These are phyloP conservation scores for Cutaneotrichosporon sp. DNA, from an alignment of 1,284 basidiomycete genomes.

Conservation along the genomic window DNA sequence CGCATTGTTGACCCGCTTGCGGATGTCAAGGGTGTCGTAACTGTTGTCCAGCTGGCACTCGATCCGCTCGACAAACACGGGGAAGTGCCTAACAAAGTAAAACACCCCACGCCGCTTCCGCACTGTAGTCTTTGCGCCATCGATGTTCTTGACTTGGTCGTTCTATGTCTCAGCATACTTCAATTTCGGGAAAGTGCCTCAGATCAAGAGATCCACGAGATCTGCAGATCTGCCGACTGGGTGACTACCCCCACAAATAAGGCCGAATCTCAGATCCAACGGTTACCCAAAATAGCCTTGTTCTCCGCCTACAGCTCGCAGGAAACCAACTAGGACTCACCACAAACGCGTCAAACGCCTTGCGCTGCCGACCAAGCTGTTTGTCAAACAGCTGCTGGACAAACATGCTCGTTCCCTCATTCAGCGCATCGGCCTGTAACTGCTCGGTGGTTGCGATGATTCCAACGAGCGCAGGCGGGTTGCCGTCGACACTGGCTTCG, in stretches of 20 bases:
- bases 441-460: constrained; percentile 76
- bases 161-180: constrained; percentile 56
- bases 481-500: constrained; percentile 63
- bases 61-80: constrained; percentile 77
- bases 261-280: too few relatives aligned
- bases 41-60: constrained; percentile 77
- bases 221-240: too few relatives aligned
- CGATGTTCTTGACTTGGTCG: constrained; percentile 85
- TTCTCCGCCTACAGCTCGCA: neutral
- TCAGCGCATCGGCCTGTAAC: constrained; percentile 69
- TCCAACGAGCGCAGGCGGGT: constrained; percentile 67
- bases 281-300: too few relatives aligned
- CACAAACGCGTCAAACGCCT: constrained; percentile 71
- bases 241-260: too few relatives aligned
- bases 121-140: constrained; percentile 68
- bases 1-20: constrained; percentile 71
- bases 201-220: neutral
- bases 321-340: constrained; percentile 56
- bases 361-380: constrained; percentile 72
- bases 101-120: constrained; percentile 86
- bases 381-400: constrained; percentile 72
- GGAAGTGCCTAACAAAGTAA: constrained; percentile 92
- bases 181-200: neutral
- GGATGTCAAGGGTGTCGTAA: constrained; percentile 72
- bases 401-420: constrained; percentile 74